Conservation (phyloP, 73 alveolate genomes). For the Paramecium sexaurelia region DNA sequence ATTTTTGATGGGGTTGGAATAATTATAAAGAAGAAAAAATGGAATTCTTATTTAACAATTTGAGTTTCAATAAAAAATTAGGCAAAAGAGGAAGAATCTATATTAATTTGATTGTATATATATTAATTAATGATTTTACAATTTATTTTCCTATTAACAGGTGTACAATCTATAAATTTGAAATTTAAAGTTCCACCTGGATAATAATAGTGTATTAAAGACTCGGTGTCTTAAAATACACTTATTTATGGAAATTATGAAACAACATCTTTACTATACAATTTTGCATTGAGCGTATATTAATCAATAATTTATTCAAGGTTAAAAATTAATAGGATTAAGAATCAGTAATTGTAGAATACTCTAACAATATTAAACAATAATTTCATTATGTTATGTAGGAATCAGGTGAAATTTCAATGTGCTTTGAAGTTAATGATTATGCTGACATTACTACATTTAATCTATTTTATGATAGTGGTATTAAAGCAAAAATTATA, state of each 20-base stretch:
- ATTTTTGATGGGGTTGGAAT: background rate
- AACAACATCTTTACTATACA: background rate
- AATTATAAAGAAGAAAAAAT: conserved; percentile 34
- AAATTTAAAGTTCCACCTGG: conserved; percentile 49
- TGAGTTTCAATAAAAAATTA: background rate
- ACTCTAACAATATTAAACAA: background rate
- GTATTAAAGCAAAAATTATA: background rate
- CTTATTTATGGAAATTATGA: background rate
- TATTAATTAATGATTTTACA: background rate
- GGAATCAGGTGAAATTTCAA: conserved; percentile 6
- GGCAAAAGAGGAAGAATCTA: background rate
- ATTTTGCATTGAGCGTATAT: conserved; percentile 26
- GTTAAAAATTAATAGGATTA: background rate
- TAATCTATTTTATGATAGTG: conserved; percentile 24
- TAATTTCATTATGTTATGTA: conserved; percentile 33
- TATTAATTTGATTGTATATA: background rate
- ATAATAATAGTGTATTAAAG: background rate
- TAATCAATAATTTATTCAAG: background rate
- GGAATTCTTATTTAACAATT: background rate
- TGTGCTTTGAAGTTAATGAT: conserved; percentile 49
- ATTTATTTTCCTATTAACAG: background rate
- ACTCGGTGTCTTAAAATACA: conserved; percentile 3
- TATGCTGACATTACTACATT: background rate
- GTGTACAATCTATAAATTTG: background rate
- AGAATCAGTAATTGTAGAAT: background rate